Evolutionary conservation across 2,329 filamentous ascomycete species (phyloP).

Genomic region (Pseudogymnoascus sp.): DNA sequence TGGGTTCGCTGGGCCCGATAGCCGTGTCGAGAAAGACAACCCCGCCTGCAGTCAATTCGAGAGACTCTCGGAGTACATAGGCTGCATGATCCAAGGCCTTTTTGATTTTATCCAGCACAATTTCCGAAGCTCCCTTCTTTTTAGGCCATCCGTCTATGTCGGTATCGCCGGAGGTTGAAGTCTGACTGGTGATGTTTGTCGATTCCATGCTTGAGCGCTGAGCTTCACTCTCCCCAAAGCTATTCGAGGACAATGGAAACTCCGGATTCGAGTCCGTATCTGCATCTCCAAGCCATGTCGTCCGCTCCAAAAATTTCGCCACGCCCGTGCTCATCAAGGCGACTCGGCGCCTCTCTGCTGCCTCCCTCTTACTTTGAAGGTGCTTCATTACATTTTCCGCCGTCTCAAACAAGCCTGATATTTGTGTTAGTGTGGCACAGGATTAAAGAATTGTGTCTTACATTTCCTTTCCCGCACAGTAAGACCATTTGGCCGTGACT

Average conservation of each 20-base stretch:
- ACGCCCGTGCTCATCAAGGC: slow-evolving; percentile 21
- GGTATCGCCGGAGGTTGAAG: background rate
- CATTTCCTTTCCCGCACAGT: slow-evolving; percentile 31
- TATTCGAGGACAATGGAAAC: background rate
- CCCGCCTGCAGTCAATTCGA: slow-evolving; percentile 23
- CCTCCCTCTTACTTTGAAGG: slow-evolving; percentile 22
- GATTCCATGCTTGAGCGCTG: background rate
- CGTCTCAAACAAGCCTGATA: slow-evolving; percentile 17
- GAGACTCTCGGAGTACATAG: slow-evolving; percentile 22
- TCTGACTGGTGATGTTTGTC: background rate
- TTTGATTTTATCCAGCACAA: slow-evolving; percentile 22
- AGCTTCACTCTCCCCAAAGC: background rate
- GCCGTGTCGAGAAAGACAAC: slow-evolving; percentile 24
- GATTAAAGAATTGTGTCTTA: slow-evolving; percentile 3
- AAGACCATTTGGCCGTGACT: slow-evolving; percentile 41
- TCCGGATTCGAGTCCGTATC: background rate
- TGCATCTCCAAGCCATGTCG: slow-evolving; percentile 8
- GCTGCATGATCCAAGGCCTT: slow-evolving; percentile 23
- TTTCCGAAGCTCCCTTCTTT: slow-evolving; percentile 5
- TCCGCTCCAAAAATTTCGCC: slow-evolving; percentile 18
- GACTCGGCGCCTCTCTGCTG: slow-evolving; percentile 18
- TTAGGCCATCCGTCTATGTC: background rate
- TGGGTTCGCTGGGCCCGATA: slow-evolving; percentile 16
- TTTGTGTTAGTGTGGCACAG: background rate
- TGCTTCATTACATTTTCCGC: slow-evolving; percentile 21